Base-by-base conservation (phyloP, 345 rosid genomes). In the Lumnitzera littorea region DNA sequence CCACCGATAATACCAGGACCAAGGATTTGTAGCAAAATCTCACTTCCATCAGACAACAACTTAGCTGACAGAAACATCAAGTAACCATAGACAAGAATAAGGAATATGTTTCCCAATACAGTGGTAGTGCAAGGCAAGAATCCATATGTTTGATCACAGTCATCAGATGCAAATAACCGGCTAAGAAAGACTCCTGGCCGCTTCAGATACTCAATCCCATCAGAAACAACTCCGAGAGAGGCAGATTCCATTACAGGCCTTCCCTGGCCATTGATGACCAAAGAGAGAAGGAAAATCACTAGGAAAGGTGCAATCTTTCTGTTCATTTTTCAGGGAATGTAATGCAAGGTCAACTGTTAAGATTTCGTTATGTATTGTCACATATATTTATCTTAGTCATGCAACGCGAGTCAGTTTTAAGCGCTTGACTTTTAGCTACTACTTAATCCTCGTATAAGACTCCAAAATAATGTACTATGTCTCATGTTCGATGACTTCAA, bases 1-100 rank as follows among this genome's bases (percentile, higher is more conserved):
- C 85, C 84, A 2, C 85, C 81, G 20, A 83, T 61, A 36, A 80
- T 68, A 3, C 88, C 85, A 23, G 85, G 87, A 5, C 83, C 82
- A 51, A 83, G 63, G 62, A 80, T 76, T 62, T 77, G 70, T 48
- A 80, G 67, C 77, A 78, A 70, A 13, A 78, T 62, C 78, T 79
- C 80, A 2, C 83, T 73, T 20, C 80, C 76, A 20, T 47, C 16
- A 13, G 75, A 67, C 65, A 75, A 56, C 46, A 72, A 58, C 53
- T 73, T 80, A 0, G 79, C 75, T 1, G 76, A 62, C 31, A 67
- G 25, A 55, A 67, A 77, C 79, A 75, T 77, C 25, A 78, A 24
- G 65, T 69, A 75, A 8, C 76, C 69, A 20, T 80, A 77, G 3
- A 75, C 78, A 3, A 67, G 0, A 0, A 77, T 65, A 70, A 81